Base-by-base conservation (phyloP, 176 grass and related monocot genomes). In the Musa itinerans region DNA sequence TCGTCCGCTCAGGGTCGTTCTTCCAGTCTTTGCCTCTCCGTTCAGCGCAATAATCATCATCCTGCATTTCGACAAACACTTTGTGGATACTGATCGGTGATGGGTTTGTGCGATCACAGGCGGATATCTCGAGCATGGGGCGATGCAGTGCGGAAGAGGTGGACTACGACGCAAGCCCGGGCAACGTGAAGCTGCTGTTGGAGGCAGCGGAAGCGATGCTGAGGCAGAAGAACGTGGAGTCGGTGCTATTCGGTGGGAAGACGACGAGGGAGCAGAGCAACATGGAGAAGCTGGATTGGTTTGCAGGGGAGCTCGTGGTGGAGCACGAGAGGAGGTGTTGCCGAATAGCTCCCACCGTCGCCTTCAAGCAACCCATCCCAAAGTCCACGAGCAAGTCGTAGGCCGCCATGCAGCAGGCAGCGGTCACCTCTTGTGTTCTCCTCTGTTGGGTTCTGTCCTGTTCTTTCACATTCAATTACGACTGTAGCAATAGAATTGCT, bases 171-270 rank as follows among this genome's bases (percentile, higher is more conserved):
- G 77, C 86, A 53, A 85, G 68, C 10, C 80, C 88, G 16, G 74
- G 55, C 10, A 92, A 92, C 73, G 83, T 86, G 19, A 53, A 72
- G 25, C 87, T 81, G 21, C 14, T 96, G 57, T 81, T 84, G 1
- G 86, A 66, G 53, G 83, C 84, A 27, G 90, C 94, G 48, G 94
- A 93, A 63, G 89, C 90, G 78, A 84, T 89, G 84, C 70, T 97
- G 78, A 93, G 84, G 87, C 82, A 93, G 86, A 89, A 83, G 57
- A 93, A 87, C 74, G 89, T 97, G 8, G 94, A 97, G 72, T 97
- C 94, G 17, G 79, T 97, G 52, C 79, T 99, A 21, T 99, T 99
- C 74, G 83, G 89, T 19, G 95, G 95, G 63, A 87, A 88, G 91
- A 88, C 79, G 23, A 57, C 94, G 59, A 86, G 64, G 2, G 88